A percentile compares a stretch with the other conserved stretches of the same genome.
Conservation (phyloP, 202 grass and related monocot species). For the Setaria viridis region DNA sequence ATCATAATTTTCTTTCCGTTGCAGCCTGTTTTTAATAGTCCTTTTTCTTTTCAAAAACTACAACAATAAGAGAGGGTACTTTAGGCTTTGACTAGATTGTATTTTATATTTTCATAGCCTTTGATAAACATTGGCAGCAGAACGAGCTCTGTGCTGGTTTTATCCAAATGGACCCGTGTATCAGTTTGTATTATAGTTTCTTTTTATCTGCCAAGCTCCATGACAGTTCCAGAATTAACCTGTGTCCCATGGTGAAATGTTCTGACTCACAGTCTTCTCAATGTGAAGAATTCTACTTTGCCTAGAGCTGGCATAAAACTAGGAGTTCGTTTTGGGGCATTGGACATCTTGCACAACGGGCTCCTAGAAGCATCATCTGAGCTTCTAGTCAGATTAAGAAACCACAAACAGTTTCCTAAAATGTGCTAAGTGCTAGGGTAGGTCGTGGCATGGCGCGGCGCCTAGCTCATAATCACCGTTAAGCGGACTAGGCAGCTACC, state of each 20-base stretch:
- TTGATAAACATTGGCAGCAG: neutral
- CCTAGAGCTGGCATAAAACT: conserved; percentile 21
- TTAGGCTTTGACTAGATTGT: neutral
- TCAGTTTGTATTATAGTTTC: neutral
- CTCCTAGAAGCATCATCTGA: conserved; percentile 17
- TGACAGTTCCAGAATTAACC: neutral
- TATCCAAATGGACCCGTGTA: conserved; percentile 22
- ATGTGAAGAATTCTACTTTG: conserved; percentile 21
- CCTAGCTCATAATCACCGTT: neutral
- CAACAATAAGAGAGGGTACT: neutral
- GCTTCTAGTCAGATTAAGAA: conserved; percentile 29
- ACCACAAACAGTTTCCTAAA: neutral
- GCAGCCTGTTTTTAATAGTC: neutral
- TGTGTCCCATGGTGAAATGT: conserved; percentile 2
- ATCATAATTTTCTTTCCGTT: conserved; percentile 9
- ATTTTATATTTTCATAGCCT: neutral
- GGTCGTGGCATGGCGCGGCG: neutral
- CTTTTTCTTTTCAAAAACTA: neutral
- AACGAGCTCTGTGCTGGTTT: neutral
- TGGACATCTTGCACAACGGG: neutral
- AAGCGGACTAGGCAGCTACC: neutral
- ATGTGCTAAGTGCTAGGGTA: neutral
- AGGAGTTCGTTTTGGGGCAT: conserved; percentile 28
- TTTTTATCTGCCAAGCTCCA: neutral
- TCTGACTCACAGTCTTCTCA: neutral